Conservation (phyloP, 2,329 filamentous ascomycete species). For the Cucurbitaria berberidis region DNA sequence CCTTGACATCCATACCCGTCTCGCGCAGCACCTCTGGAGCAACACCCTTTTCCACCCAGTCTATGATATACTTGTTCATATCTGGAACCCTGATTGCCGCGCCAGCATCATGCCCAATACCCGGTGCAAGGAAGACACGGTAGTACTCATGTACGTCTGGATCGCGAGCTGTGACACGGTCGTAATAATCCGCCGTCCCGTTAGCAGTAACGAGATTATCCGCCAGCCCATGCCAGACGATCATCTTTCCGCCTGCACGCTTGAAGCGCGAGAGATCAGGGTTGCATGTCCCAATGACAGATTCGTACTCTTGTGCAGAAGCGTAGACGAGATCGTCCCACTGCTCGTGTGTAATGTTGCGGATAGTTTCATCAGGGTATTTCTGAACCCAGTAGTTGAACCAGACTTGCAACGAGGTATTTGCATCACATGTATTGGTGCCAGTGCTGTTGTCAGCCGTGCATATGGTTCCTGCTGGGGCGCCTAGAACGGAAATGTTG, state of each 20-base stretch:
- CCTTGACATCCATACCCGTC: neutral
- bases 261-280: conserved; percentile 49
- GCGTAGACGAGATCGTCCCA: conserved; percentile 30
- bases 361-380: neutral
- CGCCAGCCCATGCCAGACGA: conserved; percentile 51
- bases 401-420: conserved; percentile 32
- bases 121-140: conserved; percentile 34
- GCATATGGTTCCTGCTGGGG: neutral
- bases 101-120: conserved; percentile 24
- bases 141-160: conserved; percentile 20
- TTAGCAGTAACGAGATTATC: conserved; percentile 11
- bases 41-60: conserved; percentile 10
- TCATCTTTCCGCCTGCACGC: conserved; percentile 49
- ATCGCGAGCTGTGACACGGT: conserved; percentile 14
- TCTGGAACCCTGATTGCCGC: conserved; percentile 20
- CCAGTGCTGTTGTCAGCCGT: neutral
- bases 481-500: neutral
- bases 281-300: conserved; percentile 47
- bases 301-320: conserved; percentile 38
- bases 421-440: neutral
- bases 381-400: conserved; percentile 21
- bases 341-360: conserved; percentile 36
- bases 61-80: neutral
- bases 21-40: conserved; percentile 2
- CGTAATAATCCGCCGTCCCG: conserved; percentile 12